phyloP scores from a whole-genome alignment of 345 rosid species.

The Eucalyptus lansdowneana region DNA sequence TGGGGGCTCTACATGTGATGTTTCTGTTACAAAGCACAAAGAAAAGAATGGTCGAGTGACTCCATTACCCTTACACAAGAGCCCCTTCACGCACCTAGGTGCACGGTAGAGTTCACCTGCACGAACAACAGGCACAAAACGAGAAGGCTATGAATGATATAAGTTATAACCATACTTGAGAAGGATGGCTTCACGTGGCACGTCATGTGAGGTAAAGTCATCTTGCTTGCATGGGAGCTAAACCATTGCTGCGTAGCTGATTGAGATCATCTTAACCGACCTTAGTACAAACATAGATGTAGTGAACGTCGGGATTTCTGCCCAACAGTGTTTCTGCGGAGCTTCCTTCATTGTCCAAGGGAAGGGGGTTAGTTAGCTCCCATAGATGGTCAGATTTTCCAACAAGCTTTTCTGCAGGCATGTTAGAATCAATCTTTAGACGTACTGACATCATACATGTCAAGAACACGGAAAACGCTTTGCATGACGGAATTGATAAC shows the following conservation, averaged over 20 bases:
- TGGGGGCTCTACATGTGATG: neutral
- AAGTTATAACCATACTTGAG: neutral
- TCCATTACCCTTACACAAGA: neutral
- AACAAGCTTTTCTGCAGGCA: neutral
- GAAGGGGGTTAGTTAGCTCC: constrained; percentile 54
- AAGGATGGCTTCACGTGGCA: neutral
- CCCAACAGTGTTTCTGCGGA: constrained; percentile 53
- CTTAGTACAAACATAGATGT: constrained; percentile 21
- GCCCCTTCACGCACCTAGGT: neutral
- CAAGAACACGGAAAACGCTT: neutral
- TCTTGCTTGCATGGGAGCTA: neutral
- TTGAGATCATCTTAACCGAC: neutral
- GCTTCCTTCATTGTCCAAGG: constrained; percentile 41
- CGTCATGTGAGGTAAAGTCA: neutral
- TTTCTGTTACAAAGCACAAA: neutral
- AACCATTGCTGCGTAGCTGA: neutral
- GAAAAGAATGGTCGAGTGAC: neutral
- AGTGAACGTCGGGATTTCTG: constrained; percentile 65
- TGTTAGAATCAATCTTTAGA: neutral
- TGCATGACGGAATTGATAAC: neutral
- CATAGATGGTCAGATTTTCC: constrained; percentile 22
- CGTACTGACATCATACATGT: neutral
- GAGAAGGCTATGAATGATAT: neutral
- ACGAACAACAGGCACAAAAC: neutral
- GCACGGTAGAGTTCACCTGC: neutral